Evolutionary conservation across 176 grass and related monocot genomes (phyloP), one percentile per base, ranked within the genome.

Genomic region (Paspalum vaginatum): DNA sequence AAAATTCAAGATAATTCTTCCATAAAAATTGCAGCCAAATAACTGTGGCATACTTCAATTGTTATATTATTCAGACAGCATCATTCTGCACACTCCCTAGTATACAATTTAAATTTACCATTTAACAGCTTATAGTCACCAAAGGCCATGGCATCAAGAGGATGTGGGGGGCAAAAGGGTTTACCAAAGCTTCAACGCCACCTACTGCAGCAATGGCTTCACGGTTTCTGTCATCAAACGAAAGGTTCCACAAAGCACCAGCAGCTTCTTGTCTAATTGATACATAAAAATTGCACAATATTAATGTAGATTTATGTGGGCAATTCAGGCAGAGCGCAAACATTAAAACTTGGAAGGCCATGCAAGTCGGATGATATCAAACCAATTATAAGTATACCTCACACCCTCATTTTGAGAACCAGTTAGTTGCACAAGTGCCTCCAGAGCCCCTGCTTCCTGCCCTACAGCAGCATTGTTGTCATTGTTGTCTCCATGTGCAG

Each of bases 201-300:
- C 90, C 97, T 9, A 74, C 88, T 67, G 87, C 86, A 83, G 97
- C 97, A 86, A 99, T 99, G 83, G 93, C 91, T 91, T 99, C 97
- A 61, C 97, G 92, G 49, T 99, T 99, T 87, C 89, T 91, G 84
- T 99, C 97, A 99, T 99, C 97, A 70, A 99, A 99, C 43, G 97
- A 99, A 47, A 99, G 88, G 61, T 99, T 99, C 97, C 97, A 99
- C 84, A 99, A 83, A 84, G 97, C 97, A 87, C 97, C 97, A 86
- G 97, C 97, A 86, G 93, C 97, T 81, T 99, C 97, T 93, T 99
- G 97, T 69, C 97, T 99, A 79, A 58, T 85, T 78, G 61, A 62
- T 49, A 32, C 62, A 82, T 75, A 81, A 47, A 73, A 70, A 55
- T 64, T 64, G 43, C 11, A 70, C 61, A 37, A 27, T n/a, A 47